These are phyloP conservation scores for Coelastrella sp. DNA, from an alignment of 139 green algal species.

Conservation along the genomic window DNA sequence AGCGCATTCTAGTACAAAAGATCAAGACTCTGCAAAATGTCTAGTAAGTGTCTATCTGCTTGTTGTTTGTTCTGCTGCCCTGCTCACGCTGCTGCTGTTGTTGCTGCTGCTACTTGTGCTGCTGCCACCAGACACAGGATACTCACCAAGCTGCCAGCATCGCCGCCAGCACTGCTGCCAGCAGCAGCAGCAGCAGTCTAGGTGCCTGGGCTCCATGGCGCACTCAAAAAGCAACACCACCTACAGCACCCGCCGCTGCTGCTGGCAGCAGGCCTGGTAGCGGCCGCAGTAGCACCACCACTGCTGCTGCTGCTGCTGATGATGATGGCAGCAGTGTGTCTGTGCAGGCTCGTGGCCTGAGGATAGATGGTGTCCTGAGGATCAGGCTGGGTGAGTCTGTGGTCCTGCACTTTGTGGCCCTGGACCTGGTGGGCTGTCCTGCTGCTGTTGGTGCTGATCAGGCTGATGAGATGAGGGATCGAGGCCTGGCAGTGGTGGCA, in stretches of 20 bases:
- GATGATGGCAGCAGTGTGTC: not conserved
- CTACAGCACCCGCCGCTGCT: not conserved
- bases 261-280: not conserved
- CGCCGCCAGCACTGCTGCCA: not conserved
- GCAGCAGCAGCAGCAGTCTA: not conserved
- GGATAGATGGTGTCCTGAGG: not conserved
- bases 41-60: not conserved
- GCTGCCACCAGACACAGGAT: not conserved
- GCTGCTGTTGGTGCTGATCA: not conserved
- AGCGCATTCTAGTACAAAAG: not conserved
- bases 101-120: not conserved
- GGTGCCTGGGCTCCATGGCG: conserved; percentile 16
- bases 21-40: not conserved
- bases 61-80: not conserved
- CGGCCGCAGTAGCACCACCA: not conserved
- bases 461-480: not conserved
- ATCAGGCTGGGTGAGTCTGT: conserved; percentile 1
- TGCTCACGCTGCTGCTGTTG: not conserved
- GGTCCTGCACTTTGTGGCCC: conserved; percentile 2
- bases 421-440: not conserved
- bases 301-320: not conserved
- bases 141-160: not conserved
- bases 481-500: not conserved
- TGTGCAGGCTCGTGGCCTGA: not conserved
- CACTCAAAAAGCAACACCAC: not conserved